Percentiles rank a stretch among this genome's conserved stretches.
These are phyloP conservation scores for Neurospora tetrasperma DNA, from an alignment of 495 filamentous ascomycete species.

Conservation along the genomic window DNA sequence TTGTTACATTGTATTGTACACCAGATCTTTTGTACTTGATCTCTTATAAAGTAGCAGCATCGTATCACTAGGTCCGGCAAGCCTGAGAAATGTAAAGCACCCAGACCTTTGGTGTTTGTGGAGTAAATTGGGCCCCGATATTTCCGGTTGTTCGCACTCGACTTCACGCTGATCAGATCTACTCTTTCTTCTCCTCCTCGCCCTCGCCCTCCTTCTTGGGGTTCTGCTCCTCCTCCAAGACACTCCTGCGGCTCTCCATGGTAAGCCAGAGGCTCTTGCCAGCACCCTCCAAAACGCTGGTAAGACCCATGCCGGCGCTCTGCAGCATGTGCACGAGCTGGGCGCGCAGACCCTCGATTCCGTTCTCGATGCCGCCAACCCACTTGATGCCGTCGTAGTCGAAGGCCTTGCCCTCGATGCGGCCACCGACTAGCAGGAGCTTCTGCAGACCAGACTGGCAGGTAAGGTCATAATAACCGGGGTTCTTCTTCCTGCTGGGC, in stretches of 20 bases:
- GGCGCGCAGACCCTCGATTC: conserved; percentile 68
- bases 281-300: conserved; percentile 62
- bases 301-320: conserved; percentile 61
- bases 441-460: conserved; percentile 79
- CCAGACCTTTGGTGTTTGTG: background rate
- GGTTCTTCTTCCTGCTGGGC: conserved; percentile 62
- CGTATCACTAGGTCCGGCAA: background rate
- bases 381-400: conserved; percentile 70
- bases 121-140: background rate
- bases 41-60: background rate
- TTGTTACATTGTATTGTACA: conserved; percentile 1
- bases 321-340: conserved; percentile 73
- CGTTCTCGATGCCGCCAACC: conserved; percentile 76
- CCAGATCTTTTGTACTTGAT: background rate
- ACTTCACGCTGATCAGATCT: conserved; percentile 13
- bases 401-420: conserved; percentile 72
- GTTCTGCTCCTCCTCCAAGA: conserved; percentile 66
- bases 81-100: background rate
- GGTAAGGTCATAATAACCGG: conserved; percentile 64
- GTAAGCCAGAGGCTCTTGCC: conserved; percentile 74
- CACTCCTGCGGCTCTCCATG: conserved; percentile 63
- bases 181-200: conserved; percentile 23
- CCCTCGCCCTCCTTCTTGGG: conserved; percentile 23
- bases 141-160: background rate
- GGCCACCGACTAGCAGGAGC: conserved; percentile 71